Evolutionary conservation across 2,329 filamentous ascomycete species (phyloP), one percentile per base, ranked within the genome.

Genomic region (Paracorniculantispora psalliotae): DNA sequence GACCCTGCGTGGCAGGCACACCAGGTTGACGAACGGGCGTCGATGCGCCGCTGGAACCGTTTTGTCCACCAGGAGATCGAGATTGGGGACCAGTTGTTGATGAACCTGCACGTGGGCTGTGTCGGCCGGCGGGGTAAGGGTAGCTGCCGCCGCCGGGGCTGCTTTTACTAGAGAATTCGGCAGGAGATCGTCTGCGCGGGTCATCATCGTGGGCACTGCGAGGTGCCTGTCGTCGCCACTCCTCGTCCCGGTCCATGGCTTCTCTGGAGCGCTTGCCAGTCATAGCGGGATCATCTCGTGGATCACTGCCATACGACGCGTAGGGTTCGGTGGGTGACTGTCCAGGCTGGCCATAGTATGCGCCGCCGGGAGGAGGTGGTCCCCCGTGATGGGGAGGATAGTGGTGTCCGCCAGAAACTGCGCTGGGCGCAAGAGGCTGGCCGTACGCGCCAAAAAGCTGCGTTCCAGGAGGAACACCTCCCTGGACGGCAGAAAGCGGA

Each of bases 371-470:
- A 43, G 76, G 73, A 13, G 72, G 72, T 10, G 61, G 64, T 43
- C 61, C 66, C 37, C 61, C 62, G 44, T 63, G 21, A 53, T 61
- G 54, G 50, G 64, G 41, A 49, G 65, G 37, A 60, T 63, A 28
- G 58, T 63, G 59, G 60, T 66, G 28, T 3, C 47, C 44, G 39
- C 30, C 56, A n/a, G 56, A 21, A 68, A 71, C n/a, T 13, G 57
- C 35, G 26, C 56, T 62, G 10, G 64, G 65, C 43, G 73, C 73
- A 44, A 85, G 64, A 21, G 82, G 82, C 62, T 85, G 81, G 10
- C 82, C 82, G 62, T 83, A 84, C 0, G 81, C 80, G 23, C 82
- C 82, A 63, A 78, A 85, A 7, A 85, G 72, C 59, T 78, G 81
- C 2, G 81, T 82, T 1, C 82, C 81, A 1, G 81, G 80, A 1